Conservation (phyloP, 2,329 filamentous ascomycete species). For the Clonostachys rhizophaga region DNA sequence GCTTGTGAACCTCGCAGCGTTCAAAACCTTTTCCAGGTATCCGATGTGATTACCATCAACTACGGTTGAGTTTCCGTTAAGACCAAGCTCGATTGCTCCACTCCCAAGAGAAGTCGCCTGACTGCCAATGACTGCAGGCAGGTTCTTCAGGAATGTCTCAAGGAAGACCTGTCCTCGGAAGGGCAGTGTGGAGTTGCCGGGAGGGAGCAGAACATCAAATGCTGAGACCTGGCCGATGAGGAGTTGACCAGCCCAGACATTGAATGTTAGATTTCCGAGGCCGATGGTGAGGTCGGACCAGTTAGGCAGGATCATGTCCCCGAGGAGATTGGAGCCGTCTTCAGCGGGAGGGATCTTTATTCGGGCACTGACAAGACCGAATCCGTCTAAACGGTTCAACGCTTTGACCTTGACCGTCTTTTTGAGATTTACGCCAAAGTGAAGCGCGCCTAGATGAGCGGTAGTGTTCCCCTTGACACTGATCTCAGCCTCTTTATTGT, state of each 20-base stretch:
- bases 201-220: slow-evolving; percentile 29
- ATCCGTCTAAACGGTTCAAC: slow-evolving; percentile 27
- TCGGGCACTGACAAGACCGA: slow-evolving; percentile 22
- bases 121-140: slow-evolving; percentile 27
- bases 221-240: slow-evolving; percentile 31
- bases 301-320: slow-evolving; percentile 30
- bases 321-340: slow-evolving; percentile 28
- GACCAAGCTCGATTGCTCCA: slow-evolving; percentile 33
- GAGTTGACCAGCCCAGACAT: slow-evolving; percentile 30
- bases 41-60: slow-evolving; percentile 34
- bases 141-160: slow-evolving; percentile 28
- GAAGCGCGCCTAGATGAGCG: slow-evolving; percentile 26
- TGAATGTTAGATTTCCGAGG: slow-evolving; percentile 36
- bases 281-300: slow-evolving; percentile 30
- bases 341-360: slow-evolving; percentile 22
- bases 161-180: slow-evolving; percentile 36
- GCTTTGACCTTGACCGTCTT: slow-evolving; percentile 27
- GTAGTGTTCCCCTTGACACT: slow-evolving; percentile 22
- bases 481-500: slow-evolving; percentile 18
- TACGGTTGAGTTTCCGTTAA: slow-evolving; percentile 31
- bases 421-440: slow-evolving; percentile 22
- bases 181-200: slow-evolving; percentile 33
- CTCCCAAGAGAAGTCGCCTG: slow-evolving; percentile 26
- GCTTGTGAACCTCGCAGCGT: slow-evolving; percentile 25
- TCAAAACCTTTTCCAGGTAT: slow-evolving; percentile 36